phyloP scores from a whole-genome alignment of 1,139 yeast genomes.

The Suhomyces guaymorum region DNA sequence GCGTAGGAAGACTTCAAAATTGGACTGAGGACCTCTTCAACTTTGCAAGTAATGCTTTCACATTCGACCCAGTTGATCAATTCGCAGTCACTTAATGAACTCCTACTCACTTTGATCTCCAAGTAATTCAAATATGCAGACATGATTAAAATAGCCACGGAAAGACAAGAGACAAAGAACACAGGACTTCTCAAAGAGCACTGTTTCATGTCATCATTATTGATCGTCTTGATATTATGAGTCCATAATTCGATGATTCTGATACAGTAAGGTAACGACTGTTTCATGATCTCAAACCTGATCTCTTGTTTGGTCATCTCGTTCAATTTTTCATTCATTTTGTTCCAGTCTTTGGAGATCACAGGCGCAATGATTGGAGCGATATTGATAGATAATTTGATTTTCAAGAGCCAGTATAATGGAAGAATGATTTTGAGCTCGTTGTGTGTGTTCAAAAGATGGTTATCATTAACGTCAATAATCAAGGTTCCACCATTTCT shows the following conservation, averaged over 20 bases:
- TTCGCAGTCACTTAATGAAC: slow-evolving; percentile 31
- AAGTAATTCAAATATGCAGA: slow-evolving; percentile 60
- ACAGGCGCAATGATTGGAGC: slow-evolving; percentile 58
- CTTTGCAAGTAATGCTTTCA: slow-evolving; percentile 52
- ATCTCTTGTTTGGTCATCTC: slow-evolving; percentile 43
- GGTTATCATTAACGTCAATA: slow-evolving; percentile 53
- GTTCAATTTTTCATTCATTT: slow-evolving; percentile 56
- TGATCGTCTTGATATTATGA: slow-evolving; percentile 60
- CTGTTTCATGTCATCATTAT: slow-evolving; percentile 59
- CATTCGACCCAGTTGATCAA: slow-evolving; percentile 48
- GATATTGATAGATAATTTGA: slow-evolving; percentile 58
- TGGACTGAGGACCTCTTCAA: slow-evolving; percentile 52
- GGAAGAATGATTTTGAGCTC: slow-evolving; percentile 67
- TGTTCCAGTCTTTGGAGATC: slow-evolving; percentile 63
- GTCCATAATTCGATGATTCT: slow-evolving; percentile 69
- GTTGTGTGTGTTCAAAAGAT: slow-evolving; percentile 51
- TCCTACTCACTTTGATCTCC: slow-evolving; percentile 35
- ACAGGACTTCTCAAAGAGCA: slow-evolving; percentile 73
- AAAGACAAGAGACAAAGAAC: slow-evolving; percentile 67
- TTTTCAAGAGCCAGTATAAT: slow-evolving; percentile 60
- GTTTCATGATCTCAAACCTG: slow-evolving; percentile 50
- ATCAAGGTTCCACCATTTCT: slow-evolving; percentile 61
- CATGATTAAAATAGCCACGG: slow-evolving; percentile 58
- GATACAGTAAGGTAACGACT: slow-evolving; percentile 56
- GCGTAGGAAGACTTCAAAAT: slow-evolving; percentile 42